phyloP scores from a whole-genome alignment of 352 stramenopile genomes.

The Phytophthora rubi region DNA sequence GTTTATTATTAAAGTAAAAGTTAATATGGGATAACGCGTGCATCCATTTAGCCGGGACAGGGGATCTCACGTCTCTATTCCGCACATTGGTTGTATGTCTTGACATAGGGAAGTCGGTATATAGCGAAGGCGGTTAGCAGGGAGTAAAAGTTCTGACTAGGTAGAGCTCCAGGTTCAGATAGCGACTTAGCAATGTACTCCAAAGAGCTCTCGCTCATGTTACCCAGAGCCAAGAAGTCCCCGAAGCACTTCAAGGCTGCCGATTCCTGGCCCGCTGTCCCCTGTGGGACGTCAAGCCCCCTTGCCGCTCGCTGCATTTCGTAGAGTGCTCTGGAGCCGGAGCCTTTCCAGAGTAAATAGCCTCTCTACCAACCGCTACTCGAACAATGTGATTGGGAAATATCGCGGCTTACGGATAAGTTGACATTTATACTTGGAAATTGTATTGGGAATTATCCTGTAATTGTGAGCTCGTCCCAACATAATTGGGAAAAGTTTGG shows the following conservation, averaged over 20 bases:
- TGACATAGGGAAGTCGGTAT: background rate
- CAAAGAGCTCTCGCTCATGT: background rate
- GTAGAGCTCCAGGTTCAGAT: background rate
- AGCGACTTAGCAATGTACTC: background rate
- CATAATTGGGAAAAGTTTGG: too few relatives aligned
- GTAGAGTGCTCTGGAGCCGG: background rate
- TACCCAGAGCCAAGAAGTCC: background rate
- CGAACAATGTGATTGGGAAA: background rate
- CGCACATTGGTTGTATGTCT: too few relatives aligned
- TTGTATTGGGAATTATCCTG: too few relatives aligned
- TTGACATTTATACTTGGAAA: background rate
- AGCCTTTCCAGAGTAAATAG: background rate
- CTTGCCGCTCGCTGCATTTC: background rate
- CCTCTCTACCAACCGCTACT: background rate
- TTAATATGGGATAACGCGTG: too few relatives aligned
- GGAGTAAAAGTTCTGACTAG: background rate
- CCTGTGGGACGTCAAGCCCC: background rate
- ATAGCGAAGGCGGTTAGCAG: constrained; percentile 18
- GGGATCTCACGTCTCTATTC: too few relatives aligned
- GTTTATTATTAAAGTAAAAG: too few relatives aligned
- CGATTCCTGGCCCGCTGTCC: background rate
- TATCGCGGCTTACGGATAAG: background rate
- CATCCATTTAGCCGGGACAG: too few relatives aligned
- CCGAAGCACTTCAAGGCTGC: background rate
- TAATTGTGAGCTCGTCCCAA: too few relatives aligned